A percentile compares a stretch with the other conserved stretches of the same genome.
Conservation (phyloP, 768 basidiomycete species). For the Candolleomyces aberdarensis region DNA sequence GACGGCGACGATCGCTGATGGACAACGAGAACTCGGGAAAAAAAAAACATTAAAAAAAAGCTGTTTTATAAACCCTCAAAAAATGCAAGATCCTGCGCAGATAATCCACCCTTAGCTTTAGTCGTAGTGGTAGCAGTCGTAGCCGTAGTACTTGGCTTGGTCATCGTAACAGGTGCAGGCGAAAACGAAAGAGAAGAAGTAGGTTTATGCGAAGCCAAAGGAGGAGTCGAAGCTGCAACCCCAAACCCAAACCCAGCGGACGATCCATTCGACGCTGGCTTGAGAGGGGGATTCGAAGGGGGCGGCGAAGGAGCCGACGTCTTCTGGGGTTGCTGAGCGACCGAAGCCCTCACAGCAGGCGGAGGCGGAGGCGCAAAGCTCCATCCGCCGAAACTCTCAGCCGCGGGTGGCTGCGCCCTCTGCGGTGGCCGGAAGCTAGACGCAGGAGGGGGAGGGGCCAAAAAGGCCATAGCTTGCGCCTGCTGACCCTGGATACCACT, state of each 20-base stretch:
- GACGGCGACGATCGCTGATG: too few species aligned
- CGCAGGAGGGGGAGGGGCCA: not conserved
- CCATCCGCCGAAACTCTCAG: not conserved
- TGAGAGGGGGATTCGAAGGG: not conserved
- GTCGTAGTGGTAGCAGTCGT: slow-evolving; percentile 17
- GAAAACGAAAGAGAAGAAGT: slow-evolving; percentile 36
- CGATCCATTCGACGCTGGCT: not conserved
- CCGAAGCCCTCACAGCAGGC: not conserved
- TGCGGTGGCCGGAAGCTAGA: not conserved
- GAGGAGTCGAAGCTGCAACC: slow-evolving; percentile 25
- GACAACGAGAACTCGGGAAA: too few species aligned
- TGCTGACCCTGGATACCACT: not conserved
- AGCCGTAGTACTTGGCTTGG: slow-evolving; percentile 14
- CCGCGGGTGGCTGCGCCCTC: not conserved
- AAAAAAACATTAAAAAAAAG: not conserved
- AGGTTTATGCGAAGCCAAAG: slow-evolving; percentile 10
- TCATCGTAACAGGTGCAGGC: slow-evolving; percentile 26
- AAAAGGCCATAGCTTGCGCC: not conserved
- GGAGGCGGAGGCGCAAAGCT: slow-evolving; percentile 8
- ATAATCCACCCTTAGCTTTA: slow-evolving; percentile 47
- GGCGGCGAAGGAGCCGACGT: too few species aligned
- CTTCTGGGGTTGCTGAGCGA: too few species aligned
- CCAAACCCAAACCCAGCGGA: not conserved
- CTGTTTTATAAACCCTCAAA: slow-evolving; percentile 59
- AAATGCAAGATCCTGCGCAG: slow-evolving; percentile 83